These are phyloP conservation scores for Aurantiochytrium sp. DNA, from an alignment of 108 stramenopile genomes.

Conservation along the genomic window DNA sequence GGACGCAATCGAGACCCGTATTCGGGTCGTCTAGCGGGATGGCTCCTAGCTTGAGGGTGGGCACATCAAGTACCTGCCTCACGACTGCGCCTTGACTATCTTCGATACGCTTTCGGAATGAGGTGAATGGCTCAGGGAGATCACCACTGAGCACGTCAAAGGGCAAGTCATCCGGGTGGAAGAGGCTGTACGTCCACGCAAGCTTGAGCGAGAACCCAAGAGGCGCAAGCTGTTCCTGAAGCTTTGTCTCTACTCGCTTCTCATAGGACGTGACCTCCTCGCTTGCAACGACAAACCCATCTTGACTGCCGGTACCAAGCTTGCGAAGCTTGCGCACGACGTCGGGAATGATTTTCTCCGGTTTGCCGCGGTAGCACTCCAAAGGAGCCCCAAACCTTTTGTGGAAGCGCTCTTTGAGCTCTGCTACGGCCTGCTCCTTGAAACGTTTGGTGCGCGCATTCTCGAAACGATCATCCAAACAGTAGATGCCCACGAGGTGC, in stretches of 20 bases:
- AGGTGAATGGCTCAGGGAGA: conserved; percentile 73
- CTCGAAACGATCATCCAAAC: neutral
- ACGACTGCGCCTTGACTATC: conserved; percentile 26
- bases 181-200: conserved; percentile 82
- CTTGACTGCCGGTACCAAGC: neutral
- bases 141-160: conserved; percentile 37
- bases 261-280: conserved; percentile 35
- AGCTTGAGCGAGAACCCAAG: conserved; percentile 20
- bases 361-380: neutral
- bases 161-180: conserved; percentile 72
- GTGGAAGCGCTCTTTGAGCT: neutral
- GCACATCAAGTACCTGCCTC: neutral
- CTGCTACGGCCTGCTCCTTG: neutral
- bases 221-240: neutral
- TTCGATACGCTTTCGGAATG: conserved; percentile 83
- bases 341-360: neutral
- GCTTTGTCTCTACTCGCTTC: neutral
- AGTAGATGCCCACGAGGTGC: neutral
- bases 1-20: neutral
- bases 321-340: neutral
- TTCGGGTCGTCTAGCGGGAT: neutral
- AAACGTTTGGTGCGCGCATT: neutral
- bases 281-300: conserved; percentile 25
- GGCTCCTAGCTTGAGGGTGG: neutral
- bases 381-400: neutral